phyloP scores from a whole-genome alignment of 139 green algal species.

The Closterium sp. region DNA sequence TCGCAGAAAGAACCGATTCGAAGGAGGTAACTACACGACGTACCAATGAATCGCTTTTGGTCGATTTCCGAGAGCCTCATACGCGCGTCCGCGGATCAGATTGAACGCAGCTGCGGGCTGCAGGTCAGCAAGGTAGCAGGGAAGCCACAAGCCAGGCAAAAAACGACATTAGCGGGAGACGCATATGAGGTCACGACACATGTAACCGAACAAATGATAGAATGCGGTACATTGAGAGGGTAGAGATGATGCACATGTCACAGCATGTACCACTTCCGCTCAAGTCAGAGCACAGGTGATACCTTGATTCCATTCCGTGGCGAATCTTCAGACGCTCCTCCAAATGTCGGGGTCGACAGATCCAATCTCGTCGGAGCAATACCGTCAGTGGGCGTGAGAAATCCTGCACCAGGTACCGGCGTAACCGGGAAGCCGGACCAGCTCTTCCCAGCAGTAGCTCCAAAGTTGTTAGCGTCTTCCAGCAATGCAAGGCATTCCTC shows the following conservation, averaged over 20 bases:
- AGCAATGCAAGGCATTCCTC: slow-evolving; percentile 85
- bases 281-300: too few relatives aligned
- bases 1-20: neutral
- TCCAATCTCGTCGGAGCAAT: neutral
- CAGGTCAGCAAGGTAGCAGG: slow-evolving; percentile 2
- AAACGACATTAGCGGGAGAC: neutral
- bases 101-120: slow-evolving; percentile 61
- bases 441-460: neutral
- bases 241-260: too few relatives aligned
- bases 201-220: neutral
- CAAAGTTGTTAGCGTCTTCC: slow-evolving; percentile 53
- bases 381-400: neutral
- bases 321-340: neutral
- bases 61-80: slow-evolving; percentile 83
- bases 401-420: neutral
- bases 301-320: slow-evolving; percentile 32
- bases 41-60: slow-evolving; percentile 35
- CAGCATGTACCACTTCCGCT: too few relatives aligned
- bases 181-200: neutral
- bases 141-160: neutral
- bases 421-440: neutral
- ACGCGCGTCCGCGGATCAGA: slow-evolving; percentile 75
- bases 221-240: too few relatives aligned
- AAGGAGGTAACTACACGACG: neutral
- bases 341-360: neutral